Conservation (phyloP, 1,284 basidiomycete genomes). For the Boletus mariae region DNA sequence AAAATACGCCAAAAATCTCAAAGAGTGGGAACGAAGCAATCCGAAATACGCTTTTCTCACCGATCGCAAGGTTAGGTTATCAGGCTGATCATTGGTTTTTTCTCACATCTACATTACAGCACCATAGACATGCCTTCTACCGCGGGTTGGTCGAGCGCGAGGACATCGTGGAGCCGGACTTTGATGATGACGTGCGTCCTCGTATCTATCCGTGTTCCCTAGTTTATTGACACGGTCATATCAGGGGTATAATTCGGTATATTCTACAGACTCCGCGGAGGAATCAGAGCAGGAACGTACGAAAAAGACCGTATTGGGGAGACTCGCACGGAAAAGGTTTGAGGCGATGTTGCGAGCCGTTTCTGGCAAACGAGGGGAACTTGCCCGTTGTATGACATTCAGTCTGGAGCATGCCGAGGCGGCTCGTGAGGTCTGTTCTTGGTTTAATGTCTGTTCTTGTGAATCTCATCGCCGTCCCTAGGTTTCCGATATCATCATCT, state of each 20-base stretch:
- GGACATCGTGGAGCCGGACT: slow-evolving; percentile 60
- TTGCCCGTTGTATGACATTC: slow-evolving; percentile 94
- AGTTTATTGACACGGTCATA: slow-evolving; percentile 3
- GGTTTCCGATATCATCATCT: slow-evolving; percentile 84
- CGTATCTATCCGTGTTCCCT: not conserved
- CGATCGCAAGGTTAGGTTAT: slow-evolving; percentile 55
- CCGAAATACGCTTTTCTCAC: slow-evolving; percentile 80
- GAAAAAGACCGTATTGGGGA: slow-evolving; percentile 73
- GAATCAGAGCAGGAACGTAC: slow-evolving; percentile 84
- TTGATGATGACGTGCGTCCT: slow-evolving; percentile 76
- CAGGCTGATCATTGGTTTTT: not conserved
- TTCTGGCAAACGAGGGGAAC: slow-evolving; percentile 83
- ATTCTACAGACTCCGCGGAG: slow-evolving; percentile 93
- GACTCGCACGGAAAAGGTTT: slow-evolving; percentile 76
- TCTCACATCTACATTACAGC: slow-evolving; percentile 42
- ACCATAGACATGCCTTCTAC: slow-evolving; percentile 81
- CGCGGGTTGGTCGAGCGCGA: slow-evolving; percentile 67
- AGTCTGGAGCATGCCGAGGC: slow-evolving; percentile 93
- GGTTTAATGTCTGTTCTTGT: not conserved
- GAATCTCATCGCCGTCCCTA: slow-evolving; percentile 32
- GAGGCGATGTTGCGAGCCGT: slow-evolving; percentile 87
- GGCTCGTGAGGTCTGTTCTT: slow-evolving; percentile 70
- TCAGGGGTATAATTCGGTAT: slow-evolving; percentile 87
- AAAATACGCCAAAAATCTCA: slow-evolving; percentile 73
- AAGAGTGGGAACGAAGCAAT: slow-evolving; percentile 76